A percentile compares a stretch with the other conserved stretches of the same genome.
Conservation (phyloP, 352 stramenopile genomes). For the Phytophthora ramorum region DNA sequence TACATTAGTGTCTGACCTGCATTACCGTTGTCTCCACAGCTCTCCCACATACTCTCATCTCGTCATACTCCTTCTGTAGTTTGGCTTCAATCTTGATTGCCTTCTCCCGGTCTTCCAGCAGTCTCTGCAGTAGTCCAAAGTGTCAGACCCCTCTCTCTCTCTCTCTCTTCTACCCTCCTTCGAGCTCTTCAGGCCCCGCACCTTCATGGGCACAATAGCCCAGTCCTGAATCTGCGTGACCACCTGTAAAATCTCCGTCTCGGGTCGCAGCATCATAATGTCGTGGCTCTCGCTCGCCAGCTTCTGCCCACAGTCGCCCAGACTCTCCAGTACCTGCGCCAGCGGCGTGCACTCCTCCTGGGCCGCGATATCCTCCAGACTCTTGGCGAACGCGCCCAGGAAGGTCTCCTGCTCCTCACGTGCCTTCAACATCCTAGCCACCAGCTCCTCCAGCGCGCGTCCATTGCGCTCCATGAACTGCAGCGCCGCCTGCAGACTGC, state of each 20-base stretch:
- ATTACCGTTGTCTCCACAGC: not conserved
- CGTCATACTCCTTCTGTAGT: slow-evolving; percentile 82
- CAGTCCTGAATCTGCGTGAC: slow-evolving; percentile 85
- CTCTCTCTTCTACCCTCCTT: not conserved
- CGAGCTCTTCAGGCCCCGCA: slow-evolving; percentile 12
- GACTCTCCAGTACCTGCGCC: slow-evolving; percentile 52
- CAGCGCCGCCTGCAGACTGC: slow-evolving; percentile 60
- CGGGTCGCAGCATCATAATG: slow-evolving; percentile 74
- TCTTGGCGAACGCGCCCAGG: slow-evolving; percentile 54
- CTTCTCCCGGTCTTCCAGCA: slow-evolving; percentile 87
- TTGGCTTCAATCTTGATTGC: slow-evolving; percentile 80
- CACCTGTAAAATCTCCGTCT: slow-evolving; percentile 72
- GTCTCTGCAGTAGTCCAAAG: slow-evolving; percentile 36
- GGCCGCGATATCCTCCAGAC: slow-evolving; percentile 67
- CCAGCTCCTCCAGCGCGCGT: slow-evolving; percentile 74
- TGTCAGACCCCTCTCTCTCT: not conserved
- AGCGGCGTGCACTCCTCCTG: slow-evolving; percentile 61
- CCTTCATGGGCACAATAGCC: slow-evolving; percentile 84
- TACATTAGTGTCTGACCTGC: not conserved
- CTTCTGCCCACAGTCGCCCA: slow-evolving; percentile 58
- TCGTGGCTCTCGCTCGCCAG: slow-evolving; percentile 78
- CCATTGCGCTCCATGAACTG: slow-evolving; percentile 87
- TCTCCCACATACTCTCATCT: slow-evolving; percentile 46
- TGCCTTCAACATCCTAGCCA: slow-evolving; percentile 68
- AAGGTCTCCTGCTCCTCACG: slow-evolving; percentile 78